Evolutionary conservation across 2,329 filamentous ascomycete species (phyloP), one percentile per base, ranked within the genome.

Genomic region (Trichoderma sp.): DNA sequence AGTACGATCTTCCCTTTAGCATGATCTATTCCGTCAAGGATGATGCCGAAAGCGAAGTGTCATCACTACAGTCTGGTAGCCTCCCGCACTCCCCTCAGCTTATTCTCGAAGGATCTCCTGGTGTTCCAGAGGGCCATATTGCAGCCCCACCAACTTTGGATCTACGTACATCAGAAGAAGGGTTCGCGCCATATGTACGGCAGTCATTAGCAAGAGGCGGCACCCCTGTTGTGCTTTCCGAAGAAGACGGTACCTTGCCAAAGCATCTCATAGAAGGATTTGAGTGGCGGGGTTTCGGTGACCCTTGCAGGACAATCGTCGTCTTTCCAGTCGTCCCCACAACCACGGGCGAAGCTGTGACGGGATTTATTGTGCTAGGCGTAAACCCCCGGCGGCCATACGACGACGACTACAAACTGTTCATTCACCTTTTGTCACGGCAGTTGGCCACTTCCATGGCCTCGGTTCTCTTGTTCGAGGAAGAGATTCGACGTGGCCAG

Each of bases 261-360:
- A 78, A 81, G 11, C 82, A 86, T 30, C 83, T 95, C 61, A 84
- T 95, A 69, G 85, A 91, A 47, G 91, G 90, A 0, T 84, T 96
- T 26, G 82, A 90, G 67, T 92, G 89, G 86, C 85, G 91, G 75
- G 92, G 93, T 0, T 93, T 92, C 74, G 90, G 89, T 1, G 91
- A 94, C 74, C 85, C 90, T 5, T 93, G 91, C 71, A 86, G 86
- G 18, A 89, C 91, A 1, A 88, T 93, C 18, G 91, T 95, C 5
- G 86, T 95, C 2, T 93, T 93, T 76, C 93, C 93, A 0, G 91
- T 97, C 18, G 90, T 94, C 76, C 91, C 93, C 0, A 95, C 92
- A 0, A 92, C 84, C 0, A 85, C 90, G 2, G 90, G 90, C 3
- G 92, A 94, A 70, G 87, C 87, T 2, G 90, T 92, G 1, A 87